Conservation (phyloP, 768 basidiomycete species). For the Mycena vitilis region DNA sequence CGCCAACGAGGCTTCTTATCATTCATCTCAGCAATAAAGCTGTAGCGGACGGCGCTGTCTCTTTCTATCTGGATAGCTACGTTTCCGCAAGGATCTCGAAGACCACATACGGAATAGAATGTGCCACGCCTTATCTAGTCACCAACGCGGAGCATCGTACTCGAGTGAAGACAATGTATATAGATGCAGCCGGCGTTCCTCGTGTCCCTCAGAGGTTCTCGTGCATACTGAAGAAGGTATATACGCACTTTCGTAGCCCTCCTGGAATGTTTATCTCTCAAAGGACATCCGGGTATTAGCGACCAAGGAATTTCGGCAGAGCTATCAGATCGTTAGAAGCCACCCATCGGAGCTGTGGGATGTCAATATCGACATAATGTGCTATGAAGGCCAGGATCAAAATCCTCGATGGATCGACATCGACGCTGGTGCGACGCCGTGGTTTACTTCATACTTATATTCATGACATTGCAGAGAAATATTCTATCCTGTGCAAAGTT, state of each 20-base stretch:
- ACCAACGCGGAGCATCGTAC: slow-evolving; percentile 31
- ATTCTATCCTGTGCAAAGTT: not conserved
- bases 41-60: slow-evolving; percentile 26
- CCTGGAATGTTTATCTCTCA: not conserved
- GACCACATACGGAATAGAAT: slow-evolving; percentile 14
- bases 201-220: slow-evolving; percentile 37
- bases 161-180: slow-evolving; percentile 4
- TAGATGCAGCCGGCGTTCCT: slow-evolving; percentile 25
- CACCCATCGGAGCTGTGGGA: not conserved
- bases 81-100: slow-evolving; percentile 24
- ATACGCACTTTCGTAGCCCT: not conserved
- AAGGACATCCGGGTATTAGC: not conserved
- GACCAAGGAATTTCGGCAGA: not conserved
- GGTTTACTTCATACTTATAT: not conserved
- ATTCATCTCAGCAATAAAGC: slow-evolving; percentile 22
- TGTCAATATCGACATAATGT: not conserved
- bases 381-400: not conserved
- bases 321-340: not conserved
- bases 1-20: not conserved
- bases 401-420: not conserved
- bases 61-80: slow-evolving; percentile 19
- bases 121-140: slow-evolving; percentile 8
- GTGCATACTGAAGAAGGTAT: slow-evolving; percentile 43
- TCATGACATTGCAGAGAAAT: not conserved
- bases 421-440: not conserved